A percentile compares a stretch with the other conserved stretches of the same genome.
Evolutionary conservation across 2,329 filamentous ascomycete species (phyloP).

Genomic region (Cryphonectria parasitica): DNA sequence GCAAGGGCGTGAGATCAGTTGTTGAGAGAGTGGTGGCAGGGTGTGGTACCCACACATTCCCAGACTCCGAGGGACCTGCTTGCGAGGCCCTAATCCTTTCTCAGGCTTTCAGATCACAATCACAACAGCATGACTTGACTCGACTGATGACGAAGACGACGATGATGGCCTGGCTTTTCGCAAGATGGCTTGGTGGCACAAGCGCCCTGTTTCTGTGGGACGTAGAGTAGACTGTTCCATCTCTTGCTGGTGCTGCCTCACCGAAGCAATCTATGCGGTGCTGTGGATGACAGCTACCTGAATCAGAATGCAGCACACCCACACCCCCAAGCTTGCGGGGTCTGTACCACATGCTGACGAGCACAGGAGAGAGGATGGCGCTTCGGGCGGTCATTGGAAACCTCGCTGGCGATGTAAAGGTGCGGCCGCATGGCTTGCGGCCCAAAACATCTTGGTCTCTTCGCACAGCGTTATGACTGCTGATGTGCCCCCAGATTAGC

Average conservation of each 20-base stretch:
- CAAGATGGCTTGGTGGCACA: not conserved
- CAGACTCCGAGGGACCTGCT: slow-evolving; percentile 6
- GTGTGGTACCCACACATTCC: not conserved
- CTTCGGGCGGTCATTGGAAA: slow-evolving; percentile 7
- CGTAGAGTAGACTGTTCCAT: slow-evolving; percentile 21
- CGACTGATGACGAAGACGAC: not conserved
- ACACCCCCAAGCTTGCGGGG: slow-evolving; percentile 24
- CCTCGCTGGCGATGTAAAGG: slow-evolving; percentile 1
- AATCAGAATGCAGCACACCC: slow-evolving; percentile 21
- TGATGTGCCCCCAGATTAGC: not conserved
- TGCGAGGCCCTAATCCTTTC: not conserved
- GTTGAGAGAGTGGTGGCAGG: not conserved
- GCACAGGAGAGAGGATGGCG: slow-evolving; percentile 6
- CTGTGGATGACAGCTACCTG: slow-evolving; percentile 19
- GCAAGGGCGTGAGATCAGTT: slow-evolving; percentile 20
- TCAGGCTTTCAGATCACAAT: slow-evolving; percentile 11
- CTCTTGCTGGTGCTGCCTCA: slow-evolving; percentile 19
- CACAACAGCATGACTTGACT: not conserved
- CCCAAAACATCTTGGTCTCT: slow-evolving; percentile 15
- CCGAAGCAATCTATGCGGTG: slow-evolving; percentile 17
- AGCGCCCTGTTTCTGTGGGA: slow-evolving; percentile 19
- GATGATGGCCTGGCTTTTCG: not conserved
- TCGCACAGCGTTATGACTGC: slow-evolving; percentile 17
- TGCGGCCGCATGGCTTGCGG: slow-evolving; percentile 1
- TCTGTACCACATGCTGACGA: slow-evolving; percentile 24